A percentile compares a stretch with the other conserved stretches of the same genome.
Conservation (phyloP, 768 basidiomycete species). For the Termitomyces eurrhizus region DNA sequence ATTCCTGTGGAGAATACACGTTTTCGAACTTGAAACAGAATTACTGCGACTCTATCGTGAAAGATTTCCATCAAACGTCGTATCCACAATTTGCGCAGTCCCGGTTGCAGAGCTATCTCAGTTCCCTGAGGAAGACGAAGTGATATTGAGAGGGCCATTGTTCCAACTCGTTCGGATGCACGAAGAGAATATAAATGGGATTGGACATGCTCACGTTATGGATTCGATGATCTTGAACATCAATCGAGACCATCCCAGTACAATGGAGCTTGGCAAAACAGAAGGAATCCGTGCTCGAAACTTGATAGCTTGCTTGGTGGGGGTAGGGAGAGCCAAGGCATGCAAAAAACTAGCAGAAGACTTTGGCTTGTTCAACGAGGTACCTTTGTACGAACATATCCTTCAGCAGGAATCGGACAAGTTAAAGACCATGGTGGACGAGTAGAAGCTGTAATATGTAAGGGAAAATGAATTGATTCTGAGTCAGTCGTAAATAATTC, state of each 20-base stretch:
- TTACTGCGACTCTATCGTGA: constrained; percentile 13
- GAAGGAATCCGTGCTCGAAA: constrained; percentile 15
- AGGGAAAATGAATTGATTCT: neutral
- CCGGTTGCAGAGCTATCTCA: constrained; percentile 17
- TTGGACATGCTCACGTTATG: constrained; percentile 12
- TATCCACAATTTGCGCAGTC: constrained; percentile 21
- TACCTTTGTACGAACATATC: constrained; percentile 11
- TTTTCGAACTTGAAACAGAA: constrained; percentile 13
- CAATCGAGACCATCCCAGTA: constrained; percentile 22
- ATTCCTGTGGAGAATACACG: constrained; percentile 20
- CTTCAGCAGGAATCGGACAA: constrained; percentile 7
- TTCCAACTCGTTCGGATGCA: constrained; percentile 19
- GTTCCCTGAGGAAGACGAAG: constrained; percentile 19
- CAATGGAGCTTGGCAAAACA: constrained; percentile 19
- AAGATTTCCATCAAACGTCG: constrained; percentile 17
- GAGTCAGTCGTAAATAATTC: neutral
- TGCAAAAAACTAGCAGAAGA: constrained; percentile 16
- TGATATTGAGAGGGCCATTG: constrained; percentile 20
- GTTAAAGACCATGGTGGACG: neutral
- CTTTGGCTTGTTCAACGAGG: constrained; percentile 14
- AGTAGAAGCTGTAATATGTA: neutral
- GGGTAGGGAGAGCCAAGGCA: constrained; percentile 16
- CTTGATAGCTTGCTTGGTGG: constrained; percentile 16
- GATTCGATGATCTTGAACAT: constrained; percentile 19
- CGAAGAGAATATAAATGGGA: constrained; percentile 11